A percentile compares a stretch with the other conserved stretches of the same genome.
These are phyloP conservation scores for Metschnikowia henanensis DNA, from an alignment of 805 yeast species.

Conservation along the genomic window DNA sequence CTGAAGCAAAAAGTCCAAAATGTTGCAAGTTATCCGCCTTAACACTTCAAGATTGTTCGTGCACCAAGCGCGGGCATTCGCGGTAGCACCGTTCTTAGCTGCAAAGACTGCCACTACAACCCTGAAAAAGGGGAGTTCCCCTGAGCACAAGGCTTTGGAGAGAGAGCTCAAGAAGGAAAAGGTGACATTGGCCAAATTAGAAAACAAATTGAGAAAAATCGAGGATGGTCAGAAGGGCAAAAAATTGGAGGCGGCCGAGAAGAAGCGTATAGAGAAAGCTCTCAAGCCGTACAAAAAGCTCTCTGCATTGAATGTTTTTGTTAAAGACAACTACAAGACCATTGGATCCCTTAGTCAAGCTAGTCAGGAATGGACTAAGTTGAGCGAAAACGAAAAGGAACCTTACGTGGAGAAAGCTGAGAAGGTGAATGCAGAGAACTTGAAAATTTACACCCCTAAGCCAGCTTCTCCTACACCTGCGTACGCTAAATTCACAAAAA, in stretches of 20 bases:
- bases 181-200: slow-evolving; percentile 11
- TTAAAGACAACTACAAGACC: slow-evolving; percentile 22
- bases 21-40: slow-evolving; percentile 6
- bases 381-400: slow-evolving; percentile 31
- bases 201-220: slow-evolving; percentile 14
- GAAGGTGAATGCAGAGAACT: slow-evolving; percentile 27
- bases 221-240: slow-evolving; percentile 12
- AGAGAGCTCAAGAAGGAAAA: slow-evolving; percentile 24
- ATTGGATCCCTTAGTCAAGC: slow-evolving; percentile 19
- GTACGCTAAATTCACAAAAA: slow-evolving; percentile 32
- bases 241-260: slow-evolving; percentile 13
- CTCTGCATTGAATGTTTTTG: slow-evolving; percentile 24
- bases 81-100: slow-evolving; percentile 2
- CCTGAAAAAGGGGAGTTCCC: background rate
- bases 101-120: slow-evolving; percentile 5
- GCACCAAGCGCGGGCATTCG: slow-evolving; percentile 3
- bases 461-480: slow-evolving; percentile 34
- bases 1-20: too few species aligned
- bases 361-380: slow-evolving; percentile 25
- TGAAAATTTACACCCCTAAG: slow-evolving; percentile 28
- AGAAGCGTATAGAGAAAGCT: slow-evolving; percentile 20
- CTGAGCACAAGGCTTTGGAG: slow-evolving; percentile 13
- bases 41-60: background rate
- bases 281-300: slow-evolving; percentile 25
- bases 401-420: slow-evolving; percentile 25